Base-by-base conservation (phyloP, 1,284 basidiomycete genomes). In the Megacollybia platyphylla region DNA sequence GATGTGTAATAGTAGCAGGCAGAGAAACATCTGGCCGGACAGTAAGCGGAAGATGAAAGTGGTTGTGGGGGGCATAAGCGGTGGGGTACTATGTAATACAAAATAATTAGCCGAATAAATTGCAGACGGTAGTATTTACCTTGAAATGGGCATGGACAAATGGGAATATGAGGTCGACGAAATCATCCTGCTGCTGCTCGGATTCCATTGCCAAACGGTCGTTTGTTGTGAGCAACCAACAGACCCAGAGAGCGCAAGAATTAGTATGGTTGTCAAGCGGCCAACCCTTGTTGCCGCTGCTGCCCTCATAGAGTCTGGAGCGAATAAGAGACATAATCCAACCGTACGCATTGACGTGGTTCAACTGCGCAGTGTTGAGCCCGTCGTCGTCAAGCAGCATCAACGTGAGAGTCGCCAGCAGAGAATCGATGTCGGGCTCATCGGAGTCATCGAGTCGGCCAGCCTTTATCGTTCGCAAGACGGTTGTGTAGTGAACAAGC, bases 351-450 rank as follows among this genome's bases (percentile, higher is more conserved):
- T 69, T 66, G 0, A 70, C 76, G 38, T 61, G 62, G 41, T 71
- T 62, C 40, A 88, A 68, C 55, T 82, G 81, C 2, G 53, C 57
- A 20, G 68, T 59, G 55, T 89, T 89, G 58, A 72, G 74, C 27
- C 81, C 84, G 56, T 89, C 79, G 63, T 85, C 81, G 54, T 88
- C 86, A 5, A 76, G 59, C 51, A 84, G 56, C 71, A 88, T 76
- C 41, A 83, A 53, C 49, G 76, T 79, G 0, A 71, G 64, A 0
- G 62, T 63, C 64, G 73, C 76, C 7, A 85, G 59, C 49, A 78
- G 58, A n/a, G 62, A 55, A 13, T 58, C 51, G 8, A 71, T 55
- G 32, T 46, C 42, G 5, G 54, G 47, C 44, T 57, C 36, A 5
- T 57, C 54, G 17, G 50, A 45, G 0, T 44, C 43, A 17, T 44